Percentiles rank a stretch among this genome's conserved stretches.
Evolutionary conservation across 441 rosid species (phyloP).

Genomic region (Eruca vesicaria): DNA sequence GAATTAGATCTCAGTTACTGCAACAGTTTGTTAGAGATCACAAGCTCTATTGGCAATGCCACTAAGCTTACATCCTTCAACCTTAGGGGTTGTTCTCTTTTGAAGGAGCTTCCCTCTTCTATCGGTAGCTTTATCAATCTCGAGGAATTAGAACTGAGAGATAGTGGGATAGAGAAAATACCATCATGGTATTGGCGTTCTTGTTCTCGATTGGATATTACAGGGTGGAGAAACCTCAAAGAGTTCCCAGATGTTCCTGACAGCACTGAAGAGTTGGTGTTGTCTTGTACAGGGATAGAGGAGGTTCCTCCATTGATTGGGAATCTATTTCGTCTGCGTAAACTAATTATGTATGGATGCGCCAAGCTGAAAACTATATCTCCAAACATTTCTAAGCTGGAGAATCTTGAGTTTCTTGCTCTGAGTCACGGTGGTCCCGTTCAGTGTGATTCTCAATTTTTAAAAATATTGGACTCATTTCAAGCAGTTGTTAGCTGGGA

Average conservation of each 20-base stretch:
- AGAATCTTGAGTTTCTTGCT: slow-evolving; percentile 1
- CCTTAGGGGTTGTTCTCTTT: slow-evolving; percentile 15
- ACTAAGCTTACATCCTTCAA: not conserved
- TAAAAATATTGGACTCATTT: no score
- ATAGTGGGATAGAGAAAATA: slow-evolving; percentile 12
- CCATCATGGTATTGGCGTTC: no score
- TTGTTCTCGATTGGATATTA: not conserved
- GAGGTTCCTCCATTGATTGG: slow-evolving; percentile 7
- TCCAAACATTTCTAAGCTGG: slow-evolving; percentile 6
- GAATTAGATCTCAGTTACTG: not conserved
- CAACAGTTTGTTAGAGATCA: not conserved
- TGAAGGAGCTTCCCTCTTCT: slow-evolving; percentile 5
- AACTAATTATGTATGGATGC: not conserved
- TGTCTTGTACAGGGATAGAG: slow-evolving; percentile 1
- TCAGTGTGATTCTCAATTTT: no score
- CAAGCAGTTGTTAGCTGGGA: not conserved
- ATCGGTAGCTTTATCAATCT: not conserved
- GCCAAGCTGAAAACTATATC: not conserved
- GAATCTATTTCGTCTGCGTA: not conserved
- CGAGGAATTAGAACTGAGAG: not conserved
- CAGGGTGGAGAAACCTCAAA: not conserved
- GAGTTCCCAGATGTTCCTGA: slow-evolving; percentile 6
- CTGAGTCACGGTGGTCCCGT: slow-evolving; percentile 4
- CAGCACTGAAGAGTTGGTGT: not conserved
- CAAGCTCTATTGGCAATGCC: slow-evolving; percentile 5